Conservation (phyloP, 345 rosid genomes). For the Jatropha curcas region DNA sequence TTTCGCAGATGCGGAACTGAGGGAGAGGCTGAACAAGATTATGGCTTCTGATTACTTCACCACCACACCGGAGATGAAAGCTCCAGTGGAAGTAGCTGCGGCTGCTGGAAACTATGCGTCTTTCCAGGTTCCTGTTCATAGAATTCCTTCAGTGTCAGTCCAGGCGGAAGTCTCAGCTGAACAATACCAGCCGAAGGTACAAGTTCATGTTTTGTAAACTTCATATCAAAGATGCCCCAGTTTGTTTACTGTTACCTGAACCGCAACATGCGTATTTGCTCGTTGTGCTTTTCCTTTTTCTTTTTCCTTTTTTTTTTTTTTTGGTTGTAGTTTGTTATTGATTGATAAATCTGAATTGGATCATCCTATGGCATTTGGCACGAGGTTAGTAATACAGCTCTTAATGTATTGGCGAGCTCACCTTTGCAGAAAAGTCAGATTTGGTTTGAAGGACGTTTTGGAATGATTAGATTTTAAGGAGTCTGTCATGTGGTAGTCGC, state of each 20-base stretch:
- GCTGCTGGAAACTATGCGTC: slow-evolving; percentile 54
- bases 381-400: not conserved
- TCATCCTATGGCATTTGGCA: not conserved
- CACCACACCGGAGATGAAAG: slow-evolving; percentile 81
- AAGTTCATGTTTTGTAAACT: not conserved
- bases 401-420: not conserved
- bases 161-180: slow-evolving; percentile 42
- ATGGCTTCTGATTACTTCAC: slow-evolving; percentile 86
- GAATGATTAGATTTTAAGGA: not conserved
- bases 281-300: not conserved
- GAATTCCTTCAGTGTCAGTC: slow-evolving; percentile 36
- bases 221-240: not conserved
- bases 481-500: not conserved
- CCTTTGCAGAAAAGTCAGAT: not conserved
- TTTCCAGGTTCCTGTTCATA: slow-evolving; percentile 57
- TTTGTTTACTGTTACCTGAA: not conserved
- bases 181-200: slow-evolving; percentile 41
- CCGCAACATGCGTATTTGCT: not conserved
- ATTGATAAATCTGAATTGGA: not conserved
- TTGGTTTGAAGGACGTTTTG: not conserved
- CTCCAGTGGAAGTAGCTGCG: slow-evolving; percentile 72
- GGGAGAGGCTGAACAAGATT: slow-evolving; percentile 75
- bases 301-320: not conserved
- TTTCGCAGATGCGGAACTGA: slow-evolving; percentile 65
- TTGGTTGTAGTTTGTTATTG: not conserved